Percentiles rank a stretch among this genome's conserved stretches.
Conservation (phyloP, 805 yeast genomes). For the Candida railenensis region DNA sequence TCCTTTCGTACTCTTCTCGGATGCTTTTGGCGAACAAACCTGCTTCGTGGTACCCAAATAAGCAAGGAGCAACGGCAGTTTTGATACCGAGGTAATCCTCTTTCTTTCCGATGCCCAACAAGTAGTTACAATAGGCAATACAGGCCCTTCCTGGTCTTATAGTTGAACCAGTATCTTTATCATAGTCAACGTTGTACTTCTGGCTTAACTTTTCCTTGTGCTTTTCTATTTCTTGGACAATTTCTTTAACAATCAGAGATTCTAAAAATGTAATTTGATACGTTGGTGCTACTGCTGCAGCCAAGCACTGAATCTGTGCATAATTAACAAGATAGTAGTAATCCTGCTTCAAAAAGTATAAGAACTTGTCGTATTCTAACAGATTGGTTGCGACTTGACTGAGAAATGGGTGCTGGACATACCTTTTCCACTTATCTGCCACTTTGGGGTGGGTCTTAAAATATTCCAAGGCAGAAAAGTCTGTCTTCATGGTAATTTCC, state of each 20-base stretch:
- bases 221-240: constrained; percentile 53
- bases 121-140: constrained; percentile 57
- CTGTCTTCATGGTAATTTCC: not conserved
- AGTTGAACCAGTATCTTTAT: constrained; percentile 39
- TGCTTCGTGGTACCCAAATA: constrained; percentile 69
- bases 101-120: constrained; percentile 50
- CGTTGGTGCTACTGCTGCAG: constrained; percentile 61
- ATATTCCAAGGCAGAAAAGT: constrained; percentile 34
- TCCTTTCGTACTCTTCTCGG: constrained; percentile 9
- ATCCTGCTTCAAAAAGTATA: constrained; percentile 61
- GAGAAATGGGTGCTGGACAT: constrained; percentile 64
- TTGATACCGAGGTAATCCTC: constrained; percentile 64
- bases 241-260: constrained; percentile 48
- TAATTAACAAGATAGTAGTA: constrained; percentile 68
- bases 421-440: constrained; percentile 53
- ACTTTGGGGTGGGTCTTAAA: constrained; percentile 58
- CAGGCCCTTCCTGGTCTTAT: constrained; percentile 58
- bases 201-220: constrained; percentile 51
- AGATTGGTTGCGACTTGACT: constrained; percentile 49
- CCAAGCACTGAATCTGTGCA: constrained; percentile 61
- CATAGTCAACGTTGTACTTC: constrained; percentile 40
- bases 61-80: constrained; percentile 72
- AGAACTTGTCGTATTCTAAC: constrained; percentile 50
- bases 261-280: constrained; percentile 50
- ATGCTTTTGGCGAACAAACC: constrained; percentile 31